A percentile compares a stretch with the other conserved stretches of the same genome.
Conservation (phyloP, 2,329 filamentous ascomycete species). For the Paraphoma sp. region DNA sequence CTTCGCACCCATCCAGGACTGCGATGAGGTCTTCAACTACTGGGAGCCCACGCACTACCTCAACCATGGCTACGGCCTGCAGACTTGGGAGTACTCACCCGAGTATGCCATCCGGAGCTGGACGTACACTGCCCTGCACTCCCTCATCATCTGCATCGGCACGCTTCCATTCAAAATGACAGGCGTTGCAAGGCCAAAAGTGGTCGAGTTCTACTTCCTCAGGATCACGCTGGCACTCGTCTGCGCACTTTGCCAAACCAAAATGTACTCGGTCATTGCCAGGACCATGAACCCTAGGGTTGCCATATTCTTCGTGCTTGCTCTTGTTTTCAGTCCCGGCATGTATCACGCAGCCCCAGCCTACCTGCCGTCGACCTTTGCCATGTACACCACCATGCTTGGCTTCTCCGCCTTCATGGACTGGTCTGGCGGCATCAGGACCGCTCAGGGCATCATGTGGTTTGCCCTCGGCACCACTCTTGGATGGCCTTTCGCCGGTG, state of each 20-base stretch:
- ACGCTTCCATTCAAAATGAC: conserved; percentile 56
- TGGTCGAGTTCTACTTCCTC: conserved; percentile 82
- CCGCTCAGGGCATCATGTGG: conserved; percentile 85
- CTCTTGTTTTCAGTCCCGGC: conserved; percentile 80
- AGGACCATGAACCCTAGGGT: conserved; percentile 81
- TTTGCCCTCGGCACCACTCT: conserved; percentile 85
- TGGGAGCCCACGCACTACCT: conserved; percentile 98
- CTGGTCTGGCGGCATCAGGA: conserved; percentile 80
- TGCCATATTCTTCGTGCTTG: conserved; percentile 72
- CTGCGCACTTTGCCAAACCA: conserved; percentile 82
- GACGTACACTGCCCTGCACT: conserved; percentile 86
- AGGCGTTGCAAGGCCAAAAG: conserved; percentile 49
- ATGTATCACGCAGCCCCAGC: conserved; percentile 91
- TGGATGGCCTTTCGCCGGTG: conserved; percentile 93
- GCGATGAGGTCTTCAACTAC: conserved; percentile 98
- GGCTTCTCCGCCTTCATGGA: conserved; percentile 91
- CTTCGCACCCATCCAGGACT: conserved; percentile 93
- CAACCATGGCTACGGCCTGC: conserved; percentile 87
- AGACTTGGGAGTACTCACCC: conserved; percentile 99
- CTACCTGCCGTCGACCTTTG: conserved; percentile 91
- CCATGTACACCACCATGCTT: conserved; percentile 92
- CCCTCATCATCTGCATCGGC: conserved; percentile 71
- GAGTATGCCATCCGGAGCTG: conserved; percentile 95
- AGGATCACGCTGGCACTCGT: conserved; percentile 75
- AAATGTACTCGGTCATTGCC: conserved; percentile 80